Percentiles rank a stretch among this genome's conserved stretches.
These are phyloP conservation scores for Epichloe coenophiala DNA, from an alignment of 2,329 filamentous ascomycete species.

Conservation along the genomic window DNA sequence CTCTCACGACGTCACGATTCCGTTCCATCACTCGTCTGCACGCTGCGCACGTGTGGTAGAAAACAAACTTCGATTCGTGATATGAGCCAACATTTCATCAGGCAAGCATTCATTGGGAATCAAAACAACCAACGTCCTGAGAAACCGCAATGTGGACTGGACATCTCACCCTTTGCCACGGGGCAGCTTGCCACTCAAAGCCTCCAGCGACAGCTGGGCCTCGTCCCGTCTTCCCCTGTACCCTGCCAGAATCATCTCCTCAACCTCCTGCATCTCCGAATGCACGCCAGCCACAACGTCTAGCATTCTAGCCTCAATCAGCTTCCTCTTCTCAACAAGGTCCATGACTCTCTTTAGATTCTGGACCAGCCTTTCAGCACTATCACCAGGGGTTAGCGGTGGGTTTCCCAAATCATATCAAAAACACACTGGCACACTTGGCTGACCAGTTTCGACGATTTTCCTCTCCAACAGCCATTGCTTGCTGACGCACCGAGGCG, in stretches of 20 bases:
- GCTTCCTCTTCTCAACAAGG: conserved; percentile 11
- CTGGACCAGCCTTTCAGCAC: conserved; percentile 8
- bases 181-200: neutral
- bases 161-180: neutral
- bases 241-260: conserved; percentile 17
- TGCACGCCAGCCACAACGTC: conserved; percentile 11
- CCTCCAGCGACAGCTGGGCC: conserved; percentile 6
- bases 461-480: conserved; percentile 11
- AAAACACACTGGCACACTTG: neutral
- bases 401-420: neutral
- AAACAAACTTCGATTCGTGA: too few species aligned
- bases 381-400: conserved; percentile 1
- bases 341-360: conserved; percentile 10
- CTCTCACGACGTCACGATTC: neutral
- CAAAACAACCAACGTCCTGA: neutral
- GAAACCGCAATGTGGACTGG: neutral
- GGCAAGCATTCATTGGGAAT: neutral
- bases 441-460: conserved; percentile 12
- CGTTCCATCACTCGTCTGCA: neutral
- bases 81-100: too few species aligned
- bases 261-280: conserved; percentile 10
- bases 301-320: conserved; percentile 16
- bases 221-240: conserved; percentile 16
- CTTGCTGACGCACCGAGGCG: conserved; percentile 12
- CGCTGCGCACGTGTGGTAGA: neutral